Evolutionary conservation across 192 early-diverging fungal genomes (phyloP).

Genomic region (Coemansia sp.): DNA sequence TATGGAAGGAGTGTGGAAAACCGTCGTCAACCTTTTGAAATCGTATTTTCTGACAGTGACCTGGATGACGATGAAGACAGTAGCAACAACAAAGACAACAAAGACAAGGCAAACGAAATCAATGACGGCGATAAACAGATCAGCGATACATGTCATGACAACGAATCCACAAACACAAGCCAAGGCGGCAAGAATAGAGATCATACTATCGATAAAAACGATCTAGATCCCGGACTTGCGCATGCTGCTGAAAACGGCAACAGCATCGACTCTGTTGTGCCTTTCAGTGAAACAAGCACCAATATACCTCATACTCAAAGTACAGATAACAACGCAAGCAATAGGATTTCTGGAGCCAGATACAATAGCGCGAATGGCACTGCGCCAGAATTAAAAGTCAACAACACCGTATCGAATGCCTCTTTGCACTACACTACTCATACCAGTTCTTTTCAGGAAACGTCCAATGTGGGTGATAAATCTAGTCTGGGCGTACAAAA

Average conservation of each 20-base stretch:
- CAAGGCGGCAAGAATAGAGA: slow-evolving; percentile 15
- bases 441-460: not conserved
- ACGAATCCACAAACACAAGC: not conserved
- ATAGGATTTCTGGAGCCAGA: not conserved
- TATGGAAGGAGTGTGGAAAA: slow-evolving; percentile 50
- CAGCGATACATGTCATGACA: not conserved
- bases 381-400: not conserved
- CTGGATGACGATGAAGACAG: slow-evolving; percentile 11
- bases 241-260: not conserved
- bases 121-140: slow-evolving; percentile 4
- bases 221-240: too few species aligned
- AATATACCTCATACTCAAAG: not conserved
- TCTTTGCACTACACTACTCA: not conserved
- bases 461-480: slow-evolving; percentile 3
- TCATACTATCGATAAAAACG: slow-evolving; percentile 6
- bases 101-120: slow-evolving; percentile 36
- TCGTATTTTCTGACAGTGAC: slow-evolving; percentile 49
- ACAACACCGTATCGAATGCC: not conserved
- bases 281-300: not conserved
- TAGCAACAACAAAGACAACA: slow-evolving; percentile 20
- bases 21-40: slow-evolving; percentile 49
- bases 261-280: not conserved
- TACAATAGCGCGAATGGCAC: not conserved
- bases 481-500: not conserved
- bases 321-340: not conserved